Evolutionary conservation across 2,329 filamentous ascomycete genomes (phyloP).

Genomic region (Chrysosporium queenslandicum): DNA sequence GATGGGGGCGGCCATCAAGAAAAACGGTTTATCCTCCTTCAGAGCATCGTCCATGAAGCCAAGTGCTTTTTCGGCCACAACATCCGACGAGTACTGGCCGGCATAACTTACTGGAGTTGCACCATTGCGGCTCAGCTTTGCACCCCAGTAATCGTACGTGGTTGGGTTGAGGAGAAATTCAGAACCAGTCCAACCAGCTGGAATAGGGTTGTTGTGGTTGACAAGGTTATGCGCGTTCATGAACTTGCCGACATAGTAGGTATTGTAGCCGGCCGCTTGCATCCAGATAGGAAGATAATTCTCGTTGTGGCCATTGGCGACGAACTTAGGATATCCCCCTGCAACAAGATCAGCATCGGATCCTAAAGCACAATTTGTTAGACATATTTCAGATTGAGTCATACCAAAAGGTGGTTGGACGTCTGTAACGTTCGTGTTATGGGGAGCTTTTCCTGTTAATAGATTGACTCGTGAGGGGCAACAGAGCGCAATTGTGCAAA

Average conservation of each 20-base stretch:
- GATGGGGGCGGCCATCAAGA: constrained; percentile 54
- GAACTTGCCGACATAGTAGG: constrained; percentile 61
- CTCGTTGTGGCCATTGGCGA: constrained; percentile 54
- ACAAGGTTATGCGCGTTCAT: constrained; percentile 54
- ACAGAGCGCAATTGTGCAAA: constrained; percentile 54
- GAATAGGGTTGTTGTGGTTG: constrained; percentile 51
- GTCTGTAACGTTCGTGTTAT: constrained; percentile 59
- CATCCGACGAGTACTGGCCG: constrained; percentile 47
- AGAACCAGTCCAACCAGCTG: constrained; percentile 51
- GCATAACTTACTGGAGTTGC: constrained; percentile 45
- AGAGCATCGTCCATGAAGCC: constrained; percentile 52
- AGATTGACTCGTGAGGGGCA: constrained; percentile 56
- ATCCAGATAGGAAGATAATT: constrained; percentile 62
- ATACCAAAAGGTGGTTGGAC: constrained; percentile 21
- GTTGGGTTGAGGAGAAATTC: constrained; percentile 55
- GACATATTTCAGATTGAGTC: too few relatives aligned
- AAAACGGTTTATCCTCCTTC: constrained; percentile 48
- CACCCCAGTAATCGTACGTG: constrained; percentile 57
- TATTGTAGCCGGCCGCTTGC: constrained; percentile 58
- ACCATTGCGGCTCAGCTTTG: constrained; percentile 50
- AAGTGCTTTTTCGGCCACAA: constrained; percentile 48
- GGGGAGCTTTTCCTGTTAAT: constrained; percentile 50
- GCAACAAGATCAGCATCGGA: constrained; percentile 5
- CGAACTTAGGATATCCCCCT: constrained; percentile 53
- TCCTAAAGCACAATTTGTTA: not conserved